Conservation (phyloP, 495 filamentous ascomycete genomes). For the Annulohypoxylon moriforme region DNA sequence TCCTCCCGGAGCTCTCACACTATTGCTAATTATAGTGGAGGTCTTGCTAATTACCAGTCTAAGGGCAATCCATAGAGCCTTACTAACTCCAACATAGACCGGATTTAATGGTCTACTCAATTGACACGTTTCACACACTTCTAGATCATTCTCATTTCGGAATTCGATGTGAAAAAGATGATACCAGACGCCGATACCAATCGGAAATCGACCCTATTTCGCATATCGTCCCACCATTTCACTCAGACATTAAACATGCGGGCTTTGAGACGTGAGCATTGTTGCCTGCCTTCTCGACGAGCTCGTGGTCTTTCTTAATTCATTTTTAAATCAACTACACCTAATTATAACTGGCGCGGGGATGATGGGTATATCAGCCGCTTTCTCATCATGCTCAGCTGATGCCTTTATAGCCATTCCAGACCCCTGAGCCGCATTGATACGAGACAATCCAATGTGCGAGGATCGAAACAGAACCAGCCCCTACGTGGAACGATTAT, state of each 20-base stretch:
- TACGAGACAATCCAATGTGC: neutral
- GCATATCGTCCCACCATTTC: neutral
- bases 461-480: neutral
- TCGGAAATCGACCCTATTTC: slow-evolving; percentile 1
- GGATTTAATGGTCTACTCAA: neutral
- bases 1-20: neutral
- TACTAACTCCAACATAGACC: neutral
- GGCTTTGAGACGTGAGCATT: slow-evolving; percentile 3
- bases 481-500: neutral
- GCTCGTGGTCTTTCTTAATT: neutral
- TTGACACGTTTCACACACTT: slow-evolving; percentile 12
- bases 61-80: slow-evolving; percentile 1
- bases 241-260: neutral
- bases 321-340: neutral
- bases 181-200: neutral
- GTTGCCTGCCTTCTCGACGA: neutral
- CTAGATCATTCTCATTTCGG: neutral
- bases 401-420: neutral
- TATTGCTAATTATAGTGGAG: slow-evolving; percentile 1
- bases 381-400: neutral
- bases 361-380: neutral
- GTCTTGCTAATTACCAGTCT: neutral
- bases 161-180: neutral
- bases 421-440: neutral
- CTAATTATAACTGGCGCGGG: neutral